Conservation (phyloP, 2,329 filamentous ascomycete genomes). For the Diaporthe citrichinensis region DNA sequence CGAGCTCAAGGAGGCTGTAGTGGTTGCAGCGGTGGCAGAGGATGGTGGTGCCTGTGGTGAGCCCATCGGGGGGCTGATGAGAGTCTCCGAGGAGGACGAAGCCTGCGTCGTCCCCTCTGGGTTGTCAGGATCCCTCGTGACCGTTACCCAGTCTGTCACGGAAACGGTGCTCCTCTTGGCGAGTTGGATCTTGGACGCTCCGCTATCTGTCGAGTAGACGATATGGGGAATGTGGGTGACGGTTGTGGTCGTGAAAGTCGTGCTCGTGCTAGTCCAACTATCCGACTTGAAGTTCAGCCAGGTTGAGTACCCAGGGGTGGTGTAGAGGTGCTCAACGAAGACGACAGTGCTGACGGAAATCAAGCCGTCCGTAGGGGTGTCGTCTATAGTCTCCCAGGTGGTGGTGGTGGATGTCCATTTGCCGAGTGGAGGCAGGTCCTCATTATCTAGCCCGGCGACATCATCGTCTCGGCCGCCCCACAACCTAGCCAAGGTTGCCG, state of each 20-base stretch:
- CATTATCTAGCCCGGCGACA: background rate
- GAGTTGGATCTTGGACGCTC: background rate
- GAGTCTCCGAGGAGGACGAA: background rate
- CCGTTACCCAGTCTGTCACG: constrained; percentile 22
- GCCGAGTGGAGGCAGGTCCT: background rate
- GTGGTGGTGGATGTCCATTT: background rate
- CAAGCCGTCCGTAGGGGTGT: too few species aligned
- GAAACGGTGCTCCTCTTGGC: constrained; percentile 15
- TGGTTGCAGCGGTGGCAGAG: background rate
- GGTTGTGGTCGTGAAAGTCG: constrained; percentile 13
- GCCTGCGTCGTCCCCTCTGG: background rate
- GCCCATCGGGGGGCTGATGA: constrained; percentile 3
- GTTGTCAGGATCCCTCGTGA: constrained; percentile 1
- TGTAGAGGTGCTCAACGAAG: background rate
- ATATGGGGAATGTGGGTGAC: constrained; percentile 1
- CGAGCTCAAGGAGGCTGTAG: background rate
- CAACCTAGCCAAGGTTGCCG: background rate
- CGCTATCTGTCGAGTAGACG: background rate
- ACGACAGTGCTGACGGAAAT: constrained; percentile 10
- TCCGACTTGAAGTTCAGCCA: background rate
- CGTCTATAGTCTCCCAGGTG: background rate
- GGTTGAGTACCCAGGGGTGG: constrained; percentile 15
- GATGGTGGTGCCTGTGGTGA: constrained; percentile 13
- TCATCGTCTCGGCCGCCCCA: background rate
- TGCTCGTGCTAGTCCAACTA: background rate